Evolutionary conservation across 2,329 filamentous ascomycete genomes (phyloP), one percentile per base, ranked within the genome.

Genomic region (Aureobasidium sp.): DNA sequence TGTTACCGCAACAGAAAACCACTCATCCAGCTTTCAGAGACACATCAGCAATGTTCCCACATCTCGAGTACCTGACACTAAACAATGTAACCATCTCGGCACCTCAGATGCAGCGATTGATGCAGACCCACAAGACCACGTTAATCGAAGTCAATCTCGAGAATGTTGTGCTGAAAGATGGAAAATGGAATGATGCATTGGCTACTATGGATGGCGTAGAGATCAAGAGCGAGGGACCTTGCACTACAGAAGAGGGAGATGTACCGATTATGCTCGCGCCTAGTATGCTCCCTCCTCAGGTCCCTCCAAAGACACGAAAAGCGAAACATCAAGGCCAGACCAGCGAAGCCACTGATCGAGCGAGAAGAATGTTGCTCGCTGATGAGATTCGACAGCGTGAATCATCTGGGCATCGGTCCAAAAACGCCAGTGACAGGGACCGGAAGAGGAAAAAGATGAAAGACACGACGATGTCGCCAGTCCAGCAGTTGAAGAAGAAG

Each of bases 141-240:
- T 83, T 95, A 49, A 81, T 83, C 65, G 88, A 93, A 69, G 90
- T 93, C 69, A 86, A 91, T 71, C 91, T 95, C 72, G 86, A 91
- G 70, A 86, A 89, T 65, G 86, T 92, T 21, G 79, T 82, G 32
- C 81, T 96, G 47, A 80, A 85, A 55, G 81, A 83, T 63, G 90
- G 88, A 32, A 87, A 79, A 62, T 96, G 90, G 90, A 88, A 94
- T 63, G 87, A 91, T 36, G 90, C 90, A 0, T 81, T 96, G n/a
- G 83, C 85, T 42, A 88, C 89, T 1, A 76, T 95, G 62, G 84
- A 44, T n/a, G 25, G 30, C 7, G 44, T 55, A 1, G 50, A 54
- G 1, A 27, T 54, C 50, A 42, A 42, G 16, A 44, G 37, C 7
- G 30, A 21, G 3, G 30, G 32, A 44, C 30, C 32, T 34, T 29